Base-by-base conservation (phyloP, 148 eudicot genomes). In the Drosera capensis region DNA sequence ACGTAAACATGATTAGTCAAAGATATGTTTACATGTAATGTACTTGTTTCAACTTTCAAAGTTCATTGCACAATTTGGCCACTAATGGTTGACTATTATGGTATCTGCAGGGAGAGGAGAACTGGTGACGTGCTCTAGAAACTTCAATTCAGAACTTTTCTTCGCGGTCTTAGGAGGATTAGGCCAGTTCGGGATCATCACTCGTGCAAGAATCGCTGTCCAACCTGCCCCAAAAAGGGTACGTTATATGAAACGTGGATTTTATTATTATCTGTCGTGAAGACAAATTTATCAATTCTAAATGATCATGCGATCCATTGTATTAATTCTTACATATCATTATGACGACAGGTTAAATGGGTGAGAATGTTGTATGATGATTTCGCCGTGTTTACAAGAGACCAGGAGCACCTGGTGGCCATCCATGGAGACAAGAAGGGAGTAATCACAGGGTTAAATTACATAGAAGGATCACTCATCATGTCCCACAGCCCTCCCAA, bases 271-370 rank as follows among this genome's bases (percentile, higher is more conserved):
- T 7, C 17, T 37, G 8, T 28, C 31, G 6, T 28, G 6, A 3
- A 9, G 4, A 4, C 8, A 3, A 3, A 3, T 28, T 28, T 9
- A 8, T 37, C n/a, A n/a, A n/a, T n/a, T n/a, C n/a, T n/a, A n/a
- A n/a, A n/a, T n/a, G n/a, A n/a, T 37, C 15, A 37, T 37, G 15
- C 3, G 0, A 37, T 8, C 18, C n/a, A n/a, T n/a, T n/a, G n/a
- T n/a, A n/a, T n/a, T n/a, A n/a, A n/a, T n/a, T n/a, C n/a, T n/a
- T n/a, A n/a, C n/a, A n/a, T n/a, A n/a, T n/a, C n/a, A n/a, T n/a
- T n/a, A n/a, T n/a, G n/a, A n/a, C n/a, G n/a, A 11, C 57, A 90
- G 99, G 95, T 68, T 52, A 90, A 74, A 62, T 84, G 95, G 99
- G 72, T 83, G 8, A 58, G 84, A 21, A 73, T 83, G 84, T 38